Base-by-base conservation (phyloP, 768 basidiomycete genomes). In the Coprinopsis sp. region DNA sequence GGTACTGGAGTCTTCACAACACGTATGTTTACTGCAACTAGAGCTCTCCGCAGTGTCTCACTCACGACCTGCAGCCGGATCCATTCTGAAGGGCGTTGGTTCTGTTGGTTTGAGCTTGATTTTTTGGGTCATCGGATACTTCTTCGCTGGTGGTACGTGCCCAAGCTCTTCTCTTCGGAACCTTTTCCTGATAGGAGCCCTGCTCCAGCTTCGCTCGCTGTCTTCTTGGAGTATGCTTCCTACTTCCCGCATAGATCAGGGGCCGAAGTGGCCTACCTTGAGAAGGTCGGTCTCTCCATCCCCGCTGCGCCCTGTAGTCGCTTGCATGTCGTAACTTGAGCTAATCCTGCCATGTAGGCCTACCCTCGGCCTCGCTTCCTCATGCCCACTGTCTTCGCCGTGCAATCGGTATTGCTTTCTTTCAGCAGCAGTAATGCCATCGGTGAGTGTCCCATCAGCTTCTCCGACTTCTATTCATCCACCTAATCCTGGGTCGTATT, bases 161-260 rank as follows among this genome's bases (percentile, higher is more conserved):
- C n/a, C n/a, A n/a, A n/a, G n/a, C n/a, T n/a, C 10, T 5, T 2
- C 12, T 18, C 8, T 33, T 16, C 12, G 25, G 29, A 5, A 2
- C 13, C 29, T 33, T 24, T 41, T 37, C 2, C 33, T 47, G 5
- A 49, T 25, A 30, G 11, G 16, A 19, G 19, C n/a, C 6, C 23
- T 28, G 12, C 31, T 28, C 37, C 47, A 65, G 65, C 68, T 12
- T 62, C 57, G 13, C 58, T 69, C 16, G 54, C 65, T 12, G 62
- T 70, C n/a, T 76, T 68, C 49, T 62, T 71, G 12, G 75, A 77
- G 54, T 69, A 70, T 25, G 67, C 70, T 1, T 63, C 69, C 28
- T 71, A 72, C 57, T 76, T 75, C 52, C 76, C 76, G 11, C 63
- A 70, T 43, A 65, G 76, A 13, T 72, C 73, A 6, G 75, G 75